Evolutionary conservation across 2,329 filamentous ascomycete species (phyloP).

Genomic region (Hypocrella siamensis): DNA sequence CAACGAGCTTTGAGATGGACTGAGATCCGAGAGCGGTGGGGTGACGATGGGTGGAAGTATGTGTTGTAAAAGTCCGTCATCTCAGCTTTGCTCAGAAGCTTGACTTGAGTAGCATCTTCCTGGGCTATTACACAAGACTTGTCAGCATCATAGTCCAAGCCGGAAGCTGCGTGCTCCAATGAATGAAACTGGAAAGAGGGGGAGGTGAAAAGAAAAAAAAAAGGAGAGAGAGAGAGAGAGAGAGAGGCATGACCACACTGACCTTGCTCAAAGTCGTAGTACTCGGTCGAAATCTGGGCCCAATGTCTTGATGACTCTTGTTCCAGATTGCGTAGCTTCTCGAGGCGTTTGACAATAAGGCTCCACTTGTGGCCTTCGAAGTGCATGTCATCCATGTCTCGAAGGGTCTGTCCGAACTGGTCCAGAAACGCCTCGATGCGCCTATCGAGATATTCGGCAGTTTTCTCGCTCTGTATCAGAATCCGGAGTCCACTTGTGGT

Average conservation of each 20-base stretch:
- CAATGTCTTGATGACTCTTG: constrained; percentile 74
- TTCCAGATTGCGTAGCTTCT: constrained; percentile 83
- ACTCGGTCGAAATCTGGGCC: constrained; percentile 71
- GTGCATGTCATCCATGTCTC: constrained; percentile 63
- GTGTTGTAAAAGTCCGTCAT: constrained; percentile 65
- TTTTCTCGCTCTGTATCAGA: constrained; percentile 83
- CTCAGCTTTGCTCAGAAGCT: constrained; percentile 60
- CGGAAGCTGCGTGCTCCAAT: no score
- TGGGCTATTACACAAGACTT: constrained; percentile 33
- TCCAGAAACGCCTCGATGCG: constrained; percentile 76
- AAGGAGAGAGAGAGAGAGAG: background rate
- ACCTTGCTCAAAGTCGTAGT: constrained; percentile 82
- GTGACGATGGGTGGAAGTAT: constrained; percentile 61
- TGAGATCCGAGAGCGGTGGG: constrained; percentile 62
- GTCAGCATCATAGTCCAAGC: background rate
- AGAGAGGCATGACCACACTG: constrained; percentile 16
- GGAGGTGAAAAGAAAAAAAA: background rate
- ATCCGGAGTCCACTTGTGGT: constrained; percentile 77
- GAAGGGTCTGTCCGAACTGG: constrained; percentile 47
- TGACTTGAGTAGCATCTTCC: constrained; percentile 61
- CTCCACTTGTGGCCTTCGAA: constrained; percentile 89
- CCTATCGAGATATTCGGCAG: constrained; percentile 67
- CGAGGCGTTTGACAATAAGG: constrained; percentile 69
- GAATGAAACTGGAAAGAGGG: no score
- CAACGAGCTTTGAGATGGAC: constrained; percentile 71